Base-by-base conservation (phyloP, 2,329 filamentous ascomycete genomes). In the Dactylellina leptospora region DNA sequence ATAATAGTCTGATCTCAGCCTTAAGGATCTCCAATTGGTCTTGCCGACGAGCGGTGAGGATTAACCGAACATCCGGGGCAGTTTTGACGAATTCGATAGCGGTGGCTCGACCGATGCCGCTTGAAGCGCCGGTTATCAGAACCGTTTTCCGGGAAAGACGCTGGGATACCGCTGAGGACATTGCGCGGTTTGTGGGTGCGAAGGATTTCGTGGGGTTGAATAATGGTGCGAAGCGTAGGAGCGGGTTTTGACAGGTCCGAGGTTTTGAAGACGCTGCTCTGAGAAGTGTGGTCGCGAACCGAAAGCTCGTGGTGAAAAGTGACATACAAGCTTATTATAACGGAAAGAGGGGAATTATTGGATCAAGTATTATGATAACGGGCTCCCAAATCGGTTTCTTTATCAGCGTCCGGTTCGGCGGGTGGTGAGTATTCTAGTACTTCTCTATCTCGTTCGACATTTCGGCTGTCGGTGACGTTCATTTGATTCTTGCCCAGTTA, bases 41-140 rank as follows among this genome's bases (percentile, higher is more conserved):
- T 76, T 92, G 81, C 51, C 95, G 87, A 25, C 95, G 87, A n/a
- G 95, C 95, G 4, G 95, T 95, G 69, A 97, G 81, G 76, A 97
- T 88, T 54, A 99, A 84, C 79, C 90, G 92, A 75, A 97, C 84
- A 79, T 90, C 85, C 5, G 92, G 92, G 20, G 90, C 86, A 1
- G 93, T 93, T 64, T 91, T 87, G 23, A 95, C 95, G 78, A 97
- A 99, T 80, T 97, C 95, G 75, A 95, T 83, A n/a, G 93, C 95
- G 16, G 86, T 89, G 76, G 85, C 87, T 62, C 85, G 86, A 22
- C 95, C 95, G 80, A 99, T 97, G 74, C 95, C 95, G 18, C 92
- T 96, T 2, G 90, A 95, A 28, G 95, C 95, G 63, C 95, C 95
- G 3, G 95, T 97, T 74, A 99, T 86, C 64, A 97, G 81, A 69